phyloP scores from a whole-genome alignment of 148 eudicot genomes.

The Diospyros lotus region DNA sequence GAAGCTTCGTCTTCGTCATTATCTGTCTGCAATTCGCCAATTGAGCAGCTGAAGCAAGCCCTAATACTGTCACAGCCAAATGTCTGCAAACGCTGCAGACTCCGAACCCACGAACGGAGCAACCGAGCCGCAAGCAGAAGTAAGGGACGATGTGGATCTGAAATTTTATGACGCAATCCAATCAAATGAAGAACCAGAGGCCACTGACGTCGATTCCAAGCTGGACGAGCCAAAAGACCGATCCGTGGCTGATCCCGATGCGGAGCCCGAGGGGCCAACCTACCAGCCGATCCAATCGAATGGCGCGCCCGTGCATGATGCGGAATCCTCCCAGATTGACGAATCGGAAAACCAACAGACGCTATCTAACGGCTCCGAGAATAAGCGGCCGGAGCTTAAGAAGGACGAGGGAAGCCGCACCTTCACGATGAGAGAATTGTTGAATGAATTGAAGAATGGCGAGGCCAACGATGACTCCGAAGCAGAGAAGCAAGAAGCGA shows the following conservation, averaged over 20 bases:
- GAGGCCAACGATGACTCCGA: conserved; percentile 27
- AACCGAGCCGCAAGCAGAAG: conserved; percentile 17
- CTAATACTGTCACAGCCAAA: background rate
- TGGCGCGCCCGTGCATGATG: background rate
- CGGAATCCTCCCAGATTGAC: conserved; percentile 15
- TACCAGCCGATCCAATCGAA: conserved; percentile 6
- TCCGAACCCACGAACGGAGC: conserved; percentile 26
- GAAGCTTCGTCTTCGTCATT: no score
- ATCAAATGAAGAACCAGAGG: conserved; percentile 14
- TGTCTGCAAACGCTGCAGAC: conserved; percentile 26
- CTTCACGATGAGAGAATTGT: conserved; percentile 77
- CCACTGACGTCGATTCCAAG: conserved; percentile 23
- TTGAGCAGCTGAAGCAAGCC: background rate
- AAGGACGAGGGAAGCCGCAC: conserved; percentile 43
- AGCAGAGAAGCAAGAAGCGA: conserved; percentile 28
- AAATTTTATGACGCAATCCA: background rate
- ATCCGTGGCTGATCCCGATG: conserved; percentile 14
- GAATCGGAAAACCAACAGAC: background rate
- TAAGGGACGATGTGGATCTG: conserved; percentile 16
- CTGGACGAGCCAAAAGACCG: conserved; percentile 3
- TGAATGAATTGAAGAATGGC: conserved; percentile 62
- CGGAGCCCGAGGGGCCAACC: background rate
- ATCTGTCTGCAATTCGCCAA: no score
- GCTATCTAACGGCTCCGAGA: conserved; percentile 19
- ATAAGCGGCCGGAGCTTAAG: conserved; percentile 21